A percentile compares a stretch with the other conserved stretches of the same genome.
phyloP scores from a whole-genome alignment of 2,329 filamentous ascomycete species.

The Phoma sp. region DNA sequence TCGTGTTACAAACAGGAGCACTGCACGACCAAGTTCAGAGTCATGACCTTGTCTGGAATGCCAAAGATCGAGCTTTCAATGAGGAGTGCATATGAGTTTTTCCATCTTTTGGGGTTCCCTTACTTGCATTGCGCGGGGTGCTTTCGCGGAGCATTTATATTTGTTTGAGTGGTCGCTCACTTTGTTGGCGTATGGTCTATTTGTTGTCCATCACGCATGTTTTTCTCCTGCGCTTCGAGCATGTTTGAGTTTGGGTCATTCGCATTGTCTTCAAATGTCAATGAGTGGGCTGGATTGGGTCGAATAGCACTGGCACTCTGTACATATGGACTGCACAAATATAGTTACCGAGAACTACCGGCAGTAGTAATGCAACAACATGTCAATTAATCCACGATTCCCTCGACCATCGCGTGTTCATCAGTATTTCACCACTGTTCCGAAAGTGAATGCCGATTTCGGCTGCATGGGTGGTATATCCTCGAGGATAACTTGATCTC shows the following conservation, averaged over 20 bases:
- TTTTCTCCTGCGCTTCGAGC: conserved; percentile 14
- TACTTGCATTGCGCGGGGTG: conserved; percentile 42
- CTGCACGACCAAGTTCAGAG: conserved; percentile 6
- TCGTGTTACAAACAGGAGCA: neutral
- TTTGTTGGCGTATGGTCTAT: conserved; percentile 16
- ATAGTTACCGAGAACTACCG: conserved; percentile 9
- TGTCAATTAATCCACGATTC: neutral
- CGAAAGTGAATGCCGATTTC: conserved; percentile 3
- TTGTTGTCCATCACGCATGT: conserved; percentile 18
- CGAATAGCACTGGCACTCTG: conserved; percentile 16
- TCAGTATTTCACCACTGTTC: neutral
- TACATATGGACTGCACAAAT: conserved; percentile 19
- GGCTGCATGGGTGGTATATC: neutral
- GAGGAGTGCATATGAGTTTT: conserved; percentile 7
- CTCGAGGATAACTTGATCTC: neutral
- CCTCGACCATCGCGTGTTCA: neutral
- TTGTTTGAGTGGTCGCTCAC: conserved; percentile 16
- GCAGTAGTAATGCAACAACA: conserved; percentile 14
- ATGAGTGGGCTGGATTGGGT: conserved; percentile 16
- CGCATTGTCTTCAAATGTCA: conserved; percentile 18
- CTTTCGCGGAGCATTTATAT: conserved; percentile 37
- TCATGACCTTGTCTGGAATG: conserved; percentile 2
- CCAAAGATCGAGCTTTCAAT: conserved; percentile 7
- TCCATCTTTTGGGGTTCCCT: conserved; percentile 23
- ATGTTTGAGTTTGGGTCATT: conserved; percentile 16